phyloP scores from a whole-genome alignment of 2,329 filamentous ascomycete genomes.

The Chrysosphaeria jannelii region DNA sequence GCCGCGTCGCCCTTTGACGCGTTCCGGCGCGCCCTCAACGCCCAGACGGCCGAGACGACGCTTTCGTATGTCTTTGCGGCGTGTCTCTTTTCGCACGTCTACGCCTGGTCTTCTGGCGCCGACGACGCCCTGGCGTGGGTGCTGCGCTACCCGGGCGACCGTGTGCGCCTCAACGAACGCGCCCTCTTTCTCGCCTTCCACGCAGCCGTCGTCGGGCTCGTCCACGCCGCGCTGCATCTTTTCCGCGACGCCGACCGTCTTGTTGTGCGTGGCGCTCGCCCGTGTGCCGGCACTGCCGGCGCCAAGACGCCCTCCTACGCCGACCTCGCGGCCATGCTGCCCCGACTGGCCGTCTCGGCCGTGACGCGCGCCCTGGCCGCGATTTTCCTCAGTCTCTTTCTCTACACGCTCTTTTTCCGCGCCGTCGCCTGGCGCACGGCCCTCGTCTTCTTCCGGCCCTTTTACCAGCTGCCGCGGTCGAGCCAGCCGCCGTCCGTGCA shows the following conservation, averaged over 20 bases:
- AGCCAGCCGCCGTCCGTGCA: conserved; percentile 27
- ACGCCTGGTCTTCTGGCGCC: conserved; percentile 37
- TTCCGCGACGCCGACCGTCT: conserved; percentile 44
- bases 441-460: conserved; percentile 36
- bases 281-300: background rate
- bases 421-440: conserved; percentile 35
- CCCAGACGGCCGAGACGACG: conserved; percentile 36
- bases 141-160: conserved; percentile 37
- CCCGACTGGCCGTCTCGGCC: conserved; percentile 11
- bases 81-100: conserved; percentile 52
- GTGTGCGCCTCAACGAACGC: conserved; percentile 56
- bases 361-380: conserved; percentile 12
- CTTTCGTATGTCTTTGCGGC: conserved; percentile 53
- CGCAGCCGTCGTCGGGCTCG: conserved; percentile 33
- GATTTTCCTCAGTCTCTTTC: conserved; percentile 15
- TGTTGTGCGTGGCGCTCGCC: background rate
- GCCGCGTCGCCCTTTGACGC: conserved; percentile 36
- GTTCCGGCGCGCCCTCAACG: conserved; percentile 23
- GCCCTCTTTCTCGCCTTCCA: conserved; percentile 52
- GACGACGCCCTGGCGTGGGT: conserved; percentile 39
- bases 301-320: conserved; percentile 3
- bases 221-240: conserved; percentile 42
- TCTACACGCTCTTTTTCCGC: conserved; percentile 35
- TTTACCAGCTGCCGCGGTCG: conserved; percentile 47
- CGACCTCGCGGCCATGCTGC: conserved; percentile 11